Evolutionary conservation across 257 asterid genomes (phyloP), one percentile per base, ranked within the genome.

Genomic region (Ajuga chamaepitys): DNA sequence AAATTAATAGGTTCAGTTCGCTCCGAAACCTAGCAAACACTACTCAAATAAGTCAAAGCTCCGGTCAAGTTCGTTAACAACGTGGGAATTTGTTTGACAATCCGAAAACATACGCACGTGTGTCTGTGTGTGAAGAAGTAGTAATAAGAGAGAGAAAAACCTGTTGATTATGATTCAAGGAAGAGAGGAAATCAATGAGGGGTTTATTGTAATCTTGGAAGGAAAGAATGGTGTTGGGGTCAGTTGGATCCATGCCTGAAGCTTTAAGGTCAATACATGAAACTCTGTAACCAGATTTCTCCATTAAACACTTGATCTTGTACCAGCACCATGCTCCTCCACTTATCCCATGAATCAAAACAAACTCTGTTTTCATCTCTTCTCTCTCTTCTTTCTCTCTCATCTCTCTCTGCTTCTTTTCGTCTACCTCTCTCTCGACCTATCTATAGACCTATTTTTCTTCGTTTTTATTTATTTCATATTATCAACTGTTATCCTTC

Each of bases 241-340:
- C 94, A 1, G 88, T 73, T n/a, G n/a, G 86, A 37, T 93, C 90
- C 4, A 77, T 34, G 37, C 99, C 97, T 4, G 85, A 45, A 6
- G 85, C 86, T 74, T 68, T 86, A 34, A 93, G 97, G 81, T 93
- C 99, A 17, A 89, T 71, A 71, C 95, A 93, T 2, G 95, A 20
- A 1, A 86, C 99, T 66, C 21, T 81, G 76, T 87, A 86, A 11
- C 97, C 97, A 0, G 76, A 62, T 22, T 60, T 86, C 71, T 89
- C 97, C 83, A 93, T 76, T 0, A 84, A 77, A 63, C 82, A 76
- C 62, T 62, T 76, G 25, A 93, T 71, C 69, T 87, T 93, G 83
- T 87, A 93, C 96, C 98, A 93, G 69, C 95, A 84, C 98, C 97
- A 93, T 2, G 80, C 95, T 3, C 98, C 97, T 1, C 85, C 88